Percentiles rank a stretch among this genome's conserved stretches.
phyloP scores from a whole-genome alignment of 257 asterid species.

The Nicotiana undulata region DNA sequence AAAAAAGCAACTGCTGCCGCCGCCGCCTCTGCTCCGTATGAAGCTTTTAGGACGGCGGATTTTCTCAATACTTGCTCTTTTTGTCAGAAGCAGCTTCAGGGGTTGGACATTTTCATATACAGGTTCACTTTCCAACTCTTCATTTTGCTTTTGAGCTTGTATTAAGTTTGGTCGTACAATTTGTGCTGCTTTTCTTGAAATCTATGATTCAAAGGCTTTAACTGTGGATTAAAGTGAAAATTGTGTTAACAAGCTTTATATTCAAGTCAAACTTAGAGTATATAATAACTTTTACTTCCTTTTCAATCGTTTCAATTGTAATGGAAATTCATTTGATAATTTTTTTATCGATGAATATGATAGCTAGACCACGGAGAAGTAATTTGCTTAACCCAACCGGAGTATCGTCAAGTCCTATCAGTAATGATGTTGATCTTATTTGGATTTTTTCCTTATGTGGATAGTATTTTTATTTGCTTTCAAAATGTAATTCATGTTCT shows the following conservation, averaged over 20 bases:
- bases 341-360: neutral
- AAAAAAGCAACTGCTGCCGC: neutral
- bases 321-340: neutral
- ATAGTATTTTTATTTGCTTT: neutral
- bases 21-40: slow-evolving; percentile 2
- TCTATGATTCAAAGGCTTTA: neutral
- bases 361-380: neutral
- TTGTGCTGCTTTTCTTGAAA: neutral
- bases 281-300: neutral
- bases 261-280: neutral
- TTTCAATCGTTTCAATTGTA: neutral
- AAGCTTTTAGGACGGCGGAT: slow-evolving; percentile 25
- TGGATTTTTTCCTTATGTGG: neutral
- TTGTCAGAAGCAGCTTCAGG: slow-evolving; percentile 73
- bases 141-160: neutral
- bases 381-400: neutral
- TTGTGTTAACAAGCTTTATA: too few species aligned
- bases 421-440: neutral
- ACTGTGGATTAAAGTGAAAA: neutral
- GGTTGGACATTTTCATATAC: slow-evolving; percentile 85
- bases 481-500: neutral
- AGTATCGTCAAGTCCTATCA: neutral
- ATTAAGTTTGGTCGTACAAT: neutral
- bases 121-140: slow-evolving; percentile 35
- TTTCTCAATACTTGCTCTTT: slow-evolving; percentile 65